These are phyloP conservation scores for Apiotrichum domesticum DNA, from an alignment of 1,284 basidiomycete species.

Conservation along the genomic window DNA sequence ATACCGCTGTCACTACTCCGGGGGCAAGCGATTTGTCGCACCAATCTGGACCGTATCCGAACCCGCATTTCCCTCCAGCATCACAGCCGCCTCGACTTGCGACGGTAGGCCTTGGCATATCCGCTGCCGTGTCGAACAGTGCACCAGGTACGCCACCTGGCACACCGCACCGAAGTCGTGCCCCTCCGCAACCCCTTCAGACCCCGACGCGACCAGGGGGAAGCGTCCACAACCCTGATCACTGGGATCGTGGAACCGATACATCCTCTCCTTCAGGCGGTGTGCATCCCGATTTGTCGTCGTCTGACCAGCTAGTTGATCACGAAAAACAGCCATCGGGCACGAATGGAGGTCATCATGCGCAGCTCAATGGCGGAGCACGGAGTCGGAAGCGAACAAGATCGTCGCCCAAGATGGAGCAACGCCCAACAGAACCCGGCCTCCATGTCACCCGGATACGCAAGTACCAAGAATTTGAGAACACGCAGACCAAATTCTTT, in stretches of 20 bases:
- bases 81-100: neutral
- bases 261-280: slow-evolving; percentile 10
- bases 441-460: slow-evolving; percentile 17
- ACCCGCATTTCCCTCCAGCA: neutral
- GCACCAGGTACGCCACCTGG: neutral
- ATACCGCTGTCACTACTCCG: neutral
- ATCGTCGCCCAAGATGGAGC: neutral
- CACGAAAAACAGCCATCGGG: slow-evolving; percentile 2
- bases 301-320: slow-evolving; percentile 14
- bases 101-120: neutral
- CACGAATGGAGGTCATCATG: neutral
- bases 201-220: slow-evolving; percentile 4
- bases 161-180: neutral
- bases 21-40: neutral
- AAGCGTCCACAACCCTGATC: neutral
- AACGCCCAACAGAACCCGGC: neutral
- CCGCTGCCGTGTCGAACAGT: neutral
- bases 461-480: slow-evolving; percentile 60
- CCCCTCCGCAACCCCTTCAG: neutral
- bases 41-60: neutral
- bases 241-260: slow-evolving; percentile 11
- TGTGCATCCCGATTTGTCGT: slow-evolving; percentile 13
- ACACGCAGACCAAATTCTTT: slow-evolving; percentile 62
- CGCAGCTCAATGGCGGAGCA: neutral
- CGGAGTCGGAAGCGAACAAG: neutral